Percentiles rank a stretch among this genome's conserved stretches.
Evolutionary conservation across 1,284 basidiomycete genomes (phyloP).

Genomic region (Coniophora puteana): DNA sequence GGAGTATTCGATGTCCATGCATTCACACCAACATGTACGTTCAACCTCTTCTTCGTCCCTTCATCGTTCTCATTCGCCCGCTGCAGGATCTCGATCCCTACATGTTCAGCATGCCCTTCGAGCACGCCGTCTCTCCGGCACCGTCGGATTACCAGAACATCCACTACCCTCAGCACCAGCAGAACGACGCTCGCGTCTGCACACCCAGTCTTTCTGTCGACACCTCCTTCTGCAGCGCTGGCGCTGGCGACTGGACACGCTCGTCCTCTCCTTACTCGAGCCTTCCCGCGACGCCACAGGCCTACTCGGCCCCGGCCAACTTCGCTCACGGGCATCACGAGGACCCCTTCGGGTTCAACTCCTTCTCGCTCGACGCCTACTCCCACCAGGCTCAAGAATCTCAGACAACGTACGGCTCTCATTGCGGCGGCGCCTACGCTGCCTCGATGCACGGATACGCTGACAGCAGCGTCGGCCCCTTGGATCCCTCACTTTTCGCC

Average conservation of each 20-base stretch:
- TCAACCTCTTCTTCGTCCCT: conserved; percentile 7
- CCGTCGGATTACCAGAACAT: conserved; percentile 16
- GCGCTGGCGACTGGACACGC: conserved; percentile 31
- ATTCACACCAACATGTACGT: conserved; percentile 48
- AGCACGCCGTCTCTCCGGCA: conserved; percentile 23
- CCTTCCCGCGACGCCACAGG: conserved; percentile 23
- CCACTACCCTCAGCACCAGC: conserved; percentile 15
- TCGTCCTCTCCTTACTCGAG: conserved; percentile 28
- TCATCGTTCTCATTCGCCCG: conserved; percentile 6
- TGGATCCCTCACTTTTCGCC: conserved; percentile 17
- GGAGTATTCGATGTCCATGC: conserved; percentile 29
- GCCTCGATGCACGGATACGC: conserved; percentile 16
- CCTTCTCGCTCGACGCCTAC: conserved; percentile 45
- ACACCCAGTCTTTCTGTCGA: conserved; percentile 27
- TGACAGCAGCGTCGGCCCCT: conserved; percentile 7
- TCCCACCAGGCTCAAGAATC: conserved; percentile 13
- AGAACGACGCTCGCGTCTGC: conserved; percentile 18
- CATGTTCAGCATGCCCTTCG: conserved; percentile 22
- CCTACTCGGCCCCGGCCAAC: conserved; percentile 19
- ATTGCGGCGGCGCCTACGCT: conserved; percentile 18
- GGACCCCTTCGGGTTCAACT: conserved; percentile 32
- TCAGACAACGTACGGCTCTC: not conserved
- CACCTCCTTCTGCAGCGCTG: conserved; percentile 12
- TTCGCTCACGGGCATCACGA: conserved; percentile 20
- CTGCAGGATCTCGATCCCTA: conserved; percentile 25